phyloP scores from a whole-genome alignment of 305 asterid species.

The Coffea humblotiana region DNA sequence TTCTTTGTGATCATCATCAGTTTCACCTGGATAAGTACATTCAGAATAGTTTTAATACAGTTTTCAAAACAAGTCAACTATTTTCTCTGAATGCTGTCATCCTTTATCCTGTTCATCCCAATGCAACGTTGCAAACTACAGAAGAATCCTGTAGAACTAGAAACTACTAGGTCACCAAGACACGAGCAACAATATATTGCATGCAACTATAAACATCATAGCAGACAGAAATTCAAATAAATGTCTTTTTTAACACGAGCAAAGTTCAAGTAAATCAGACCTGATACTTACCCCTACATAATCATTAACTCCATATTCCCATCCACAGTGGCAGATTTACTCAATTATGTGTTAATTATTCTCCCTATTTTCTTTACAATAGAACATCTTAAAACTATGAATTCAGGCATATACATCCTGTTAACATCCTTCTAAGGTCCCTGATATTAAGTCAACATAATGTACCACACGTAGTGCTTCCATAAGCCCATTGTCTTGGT shows the following conservation, averaged over 20 bases:
- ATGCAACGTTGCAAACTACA: background rate
- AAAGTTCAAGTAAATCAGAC: too few relatives aligned
- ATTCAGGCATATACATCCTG: background rate
- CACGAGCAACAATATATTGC: too few relatives aligned
- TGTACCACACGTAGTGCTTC: background rate
- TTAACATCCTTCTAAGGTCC: background rate
- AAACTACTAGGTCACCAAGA: background rate
- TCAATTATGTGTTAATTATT: background rate
- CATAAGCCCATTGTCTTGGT: too few relatives aligned
- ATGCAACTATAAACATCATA: too few relatives aligned
- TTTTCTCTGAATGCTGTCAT: background rate
- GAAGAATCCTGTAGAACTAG: background rate
- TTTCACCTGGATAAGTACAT: slow-evolving; percentile 10
- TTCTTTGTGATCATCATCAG: slow-evolving; percentile 7
- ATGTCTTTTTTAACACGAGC: too few relatives aligned
- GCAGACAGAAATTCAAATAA: too few relatives aligned
- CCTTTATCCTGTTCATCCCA: background rate
- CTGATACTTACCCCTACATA: too few relatives aligned
- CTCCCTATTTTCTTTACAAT: background rate
- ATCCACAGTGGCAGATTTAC: too few relatives aligned
- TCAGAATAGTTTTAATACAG: background rate
- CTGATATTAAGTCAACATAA: background rate
- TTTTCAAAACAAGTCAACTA: background rate
- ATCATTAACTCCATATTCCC: too few relatives aligned
- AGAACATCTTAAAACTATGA: background rate